Base-by-base conservation (phyloP, 192 early-diverging fungal genomes). In the Entomortierella chlamydospora region DNA sequence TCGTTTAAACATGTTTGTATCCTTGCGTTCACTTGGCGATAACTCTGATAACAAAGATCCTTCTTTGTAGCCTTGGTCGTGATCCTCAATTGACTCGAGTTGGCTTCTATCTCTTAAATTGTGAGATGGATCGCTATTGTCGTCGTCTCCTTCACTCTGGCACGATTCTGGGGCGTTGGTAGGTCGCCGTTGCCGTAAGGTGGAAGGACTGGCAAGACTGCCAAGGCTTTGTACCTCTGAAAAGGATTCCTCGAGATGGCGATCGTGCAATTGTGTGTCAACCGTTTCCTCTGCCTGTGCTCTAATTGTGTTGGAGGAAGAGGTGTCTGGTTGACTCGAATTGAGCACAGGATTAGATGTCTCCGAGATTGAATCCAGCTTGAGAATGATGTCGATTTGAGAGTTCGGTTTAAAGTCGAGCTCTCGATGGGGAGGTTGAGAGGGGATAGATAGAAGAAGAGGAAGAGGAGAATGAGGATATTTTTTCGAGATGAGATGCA, bases 1-100 rank as follows among this genome's bases (percentile, higher is more conserved):
- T 58, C 57, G 33, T 12, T 39, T 22, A 43, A 73, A 65, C 71
- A 73, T 74, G 8, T 43, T 39, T 34, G 58, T 23, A 31, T 47
- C 41, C 31, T 59, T 20, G 26, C 28, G 17, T n/a, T 57, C 23
- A 23, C 8, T 30, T 37, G 60, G 29, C 18, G 61, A 64, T 33
- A 57, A 41, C 22, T 43, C 25, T 20, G 58, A 51, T 51, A 42
- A 53, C 15, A 54, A 61, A 2, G 69, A 37, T 41, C 4, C 34
- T 17, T 11, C 29, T 11, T 47, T 10, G 28, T 50, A 20, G n/a
- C 9, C 34, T 34, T 13, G 45, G 15, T 10, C 10, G 2, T 47
- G 45, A 17, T 20, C 15, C 12, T 47, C 45, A 47, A 47, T 47
- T 47, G 45, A 47, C 45, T 47, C 55, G 30, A 57, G 13, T 10